These are phyloP conservation scores for Angomonas ambiguus DNA, from an alignment of 208 protist species.

Conservation along the genomic window DNA sequence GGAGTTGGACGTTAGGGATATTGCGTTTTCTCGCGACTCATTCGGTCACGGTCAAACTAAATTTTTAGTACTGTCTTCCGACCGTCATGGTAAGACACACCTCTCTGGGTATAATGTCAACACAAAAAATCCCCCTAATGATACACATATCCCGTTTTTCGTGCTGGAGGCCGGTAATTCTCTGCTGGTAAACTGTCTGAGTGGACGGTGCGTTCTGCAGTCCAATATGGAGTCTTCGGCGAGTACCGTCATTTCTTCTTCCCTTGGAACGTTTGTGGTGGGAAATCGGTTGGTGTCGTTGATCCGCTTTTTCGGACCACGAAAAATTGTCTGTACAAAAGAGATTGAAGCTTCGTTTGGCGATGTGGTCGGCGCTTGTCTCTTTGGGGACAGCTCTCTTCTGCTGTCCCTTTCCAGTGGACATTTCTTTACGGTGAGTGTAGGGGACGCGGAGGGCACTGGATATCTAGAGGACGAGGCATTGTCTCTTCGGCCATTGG, in stretches of 20 bases:
- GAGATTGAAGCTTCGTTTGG: background rate
- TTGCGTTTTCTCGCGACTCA: conserved; percentile 30
- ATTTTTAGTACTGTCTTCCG: conserved; percentile 61
- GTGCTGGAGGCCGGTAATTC: background rate
- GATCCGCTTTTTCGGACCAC: background rate
- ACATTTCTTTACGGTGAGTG: background rate
- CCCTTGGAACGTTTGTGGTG: conserved; percentile 55
- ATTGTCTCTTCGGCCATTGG: background rate
- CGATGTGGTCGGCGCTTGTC: background rate
- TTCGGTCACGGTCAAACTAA: background rate
- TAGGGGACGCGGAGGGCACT: background rate
- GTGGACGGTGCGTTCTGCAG: conserved; percentile 26
- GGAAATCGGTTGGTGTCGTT: conserved; percentile 59
- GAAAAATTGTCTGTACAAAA: background rate
- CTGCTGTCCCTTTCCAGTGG: background rate
- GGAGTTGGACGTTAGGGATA: conserved; percentile 69
- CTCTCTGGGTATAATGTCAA: conserved; percentile 46
- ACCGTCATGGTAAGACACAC: conserved; percentile 54
- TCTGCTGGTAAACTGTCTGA: conserved; percentile 9
- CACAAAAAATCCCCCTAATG: background rate
- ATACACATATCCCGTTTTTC: background rate
- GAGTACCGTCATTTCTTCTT: conserved; percentile 27
- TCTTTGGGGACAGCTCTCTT: background rate
- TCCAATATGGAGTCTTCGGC: conserved; percentile 63
- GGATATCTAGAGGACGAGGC: background rate